phyloP scores from a whole-genome alignment of 129 eudicot genomes.

The Glebionis coronaria region DNA sequence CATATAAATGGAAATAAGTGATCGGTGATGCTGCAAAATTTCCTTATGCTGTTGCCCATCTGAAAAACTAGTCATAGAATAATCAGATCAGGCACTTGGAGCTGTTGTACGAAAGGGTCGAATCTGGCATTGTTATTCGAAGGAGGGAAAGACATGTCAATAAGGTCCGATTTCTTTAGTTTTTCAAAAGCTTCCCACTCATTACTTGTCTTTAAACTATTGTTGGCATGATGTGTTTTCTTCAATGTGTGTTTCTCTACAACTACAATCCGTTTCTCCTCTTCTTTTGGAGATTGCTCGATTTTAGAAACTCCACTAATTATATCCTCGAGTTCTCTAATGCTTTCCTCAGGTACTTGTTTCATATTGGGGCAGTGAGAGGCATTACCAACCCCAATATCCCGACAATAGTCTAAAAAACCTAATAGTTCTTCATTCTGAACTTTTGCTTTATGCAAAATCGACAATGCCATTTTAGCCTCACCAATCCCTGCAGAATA shows the following conservation, averaged over 20 bases:
- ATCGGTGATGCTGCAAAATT: too few relatives aligned
- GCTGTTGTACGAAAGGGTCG: slow-evolving; percentile 9
- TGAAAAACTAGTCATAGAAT: slow-evolving; percentile 20
- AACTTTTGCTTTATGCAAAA: slow-evolving; percentile 44
- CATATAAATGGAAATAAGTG: too few relatives aligned
- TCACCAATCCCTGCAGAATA: slow-evolving; percentile 43
- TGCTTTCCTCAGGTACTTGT: not conserved
- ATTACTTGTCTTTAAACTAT: slow-evolving; percentile 17
- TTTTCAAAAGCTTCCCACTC: slow-evolving; percentile 72
- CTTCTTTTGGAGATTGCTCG: slow-evolving; percentile 8
- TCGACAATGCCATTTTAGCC: slow-evolving; percentile 42
- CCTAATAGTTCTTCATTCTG: slow-evolving; percentile 49
- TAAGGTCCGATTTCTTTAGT: slow-evolving; percentile 14
- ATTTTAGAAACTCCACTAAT: slow-evolving; percentile 16
- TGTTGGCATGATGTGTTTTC: not conserved
- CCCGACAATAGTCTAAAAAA: slow-evolving; percentile 48
- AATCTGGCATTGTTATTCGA: slow-evolving; percentile 9
- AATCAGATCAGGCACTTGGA: slow-evolving; percentile 57
- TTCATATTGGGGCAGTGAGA: slow-evolving; percentile 34
- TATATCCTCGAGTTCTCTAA: slow-evolving; percentile 50
- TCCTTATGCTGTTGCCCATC: not conserved
- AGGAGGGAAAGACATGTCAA: not conserved
- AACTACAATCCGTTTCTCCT: slow-evolving; percentile 22
- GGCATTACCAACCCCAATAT: slow-evolving; percentile 56
- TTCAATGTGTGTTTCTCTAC: not conserved